Conservation (phyloP, 2,329 filamentous ascomycete genomes). For the Paecilomyces dactylethromorphus region DNA sequence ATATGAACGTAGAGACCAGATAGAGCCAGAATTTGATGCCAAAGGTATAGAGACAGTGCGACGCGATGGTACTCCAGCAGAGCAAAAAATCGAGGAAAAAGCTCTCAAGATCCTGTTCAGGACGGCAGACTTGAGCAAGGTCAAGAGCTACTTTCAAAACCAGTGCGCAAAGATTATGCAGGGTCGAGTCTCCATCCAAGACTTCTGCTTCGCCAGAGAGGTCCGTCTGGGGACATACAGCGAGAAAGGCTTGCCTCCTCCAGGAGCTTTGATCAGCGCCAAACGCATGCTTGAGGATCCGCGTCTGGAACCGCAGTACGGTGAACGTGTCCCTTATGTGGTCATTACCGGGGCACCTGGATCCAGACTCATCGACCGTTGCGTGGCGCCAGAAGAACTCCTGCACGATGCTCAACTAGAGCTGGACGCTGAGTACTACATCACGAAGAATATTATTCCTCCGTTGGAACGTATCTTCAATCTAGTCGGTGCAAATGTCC, state of each 20-base stretch:
- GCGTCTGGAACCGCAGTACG: constrained; percentile 84
- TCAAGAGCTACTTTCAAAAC: constrained; percentile 82
- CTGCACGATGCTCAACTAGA: constrained; percentile 69
- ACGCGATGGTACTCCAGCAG: constrained; percentile 86
- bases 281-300: constrained; percentile 81
- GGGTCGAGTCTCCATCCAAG: constrained; percentile 79
- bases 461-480: constrained; percentile 95
- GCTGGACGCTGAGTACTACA: constrained; percentile 94
- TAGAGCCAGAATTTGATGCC: constrained; percentile 83
- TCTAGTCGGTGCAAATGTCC: constrained; percentile 84
- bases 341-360: constrained; percentile 84
- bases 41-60: constrained; percentile 98
- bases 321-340: constrained; percentile 91
- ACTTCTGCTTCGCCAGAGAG: constrained; percentile 93
- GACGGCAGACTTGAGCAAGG: constrained; percentile 77
- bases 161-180: constrained; percentile 92
- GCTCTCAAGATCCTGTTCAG: constrained; percentile 83
- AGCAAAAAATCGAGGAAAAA: constrained; percentile 95
- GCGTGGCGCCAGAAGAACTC: constrained; percentile 78
- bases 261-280: constrained; percentile 82
- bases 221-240: constrained; percentile 86
- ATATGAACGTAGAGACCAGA: constrained; percentile 73
- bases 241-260: constrained; percentile 70
- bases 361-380: constrained; percentile 78
- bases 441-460: constrained; percentile 89